Evolutionary conservation across 306 rosid species (phyloP), one percentile per base, ranked within the genome.

Genomic region (Acacia confusa): DNA sequence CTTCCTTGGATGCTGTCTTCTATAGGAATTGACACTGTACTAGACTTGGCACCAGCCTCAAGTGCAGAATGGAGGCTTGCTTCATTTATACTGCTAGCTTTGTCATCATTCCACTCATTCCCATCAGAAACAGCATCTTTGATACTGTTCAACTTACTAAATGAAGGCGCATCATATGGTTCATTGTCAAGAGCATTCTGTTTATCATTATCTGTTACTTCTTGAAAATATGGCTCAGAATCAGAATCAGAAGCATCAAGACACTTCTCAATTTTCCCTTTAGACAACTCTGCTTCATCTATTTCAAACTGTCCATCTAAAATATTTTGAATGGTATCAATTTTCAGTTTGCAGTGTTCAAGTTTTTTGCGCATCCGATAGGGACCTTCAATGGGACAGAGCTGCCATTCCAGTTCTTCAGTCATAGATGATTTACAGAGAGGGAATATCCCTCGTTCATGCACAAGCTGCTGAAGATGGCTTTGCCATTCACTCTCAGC

Each of bases 401-500:
- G 99, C 81, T 96, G 92, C 97, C 99, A 96, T 79, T 92, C 97
- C 65, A 90, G 88, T 77, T 91, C 99, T 78, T 85, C 94, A 2
- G 77, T 74, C 66, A 68, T 81, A 64, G 91, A 81, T 75, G 94
- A 86, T 84, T 89, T 91, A 69, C 80, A 80, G 76, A 92, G 83
- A n/a, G 97, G 97, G 79, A 96, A 91, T 82, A 96, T 94, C 72
- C 99, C 97, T 1, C 99, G 93, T 82, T 96, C 98, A 84, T 96
- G 99, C 70, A 96, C 94, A 88, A 96, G 99, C 79, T 96, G 92
- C 81, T 96, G 97, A 45, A 96, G 95, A 92, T 91, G 97, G 81
- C 90, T 88, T 84, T 93, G 94, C 99, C 99, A 96, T 88, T 88
- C 97, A 61, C 99, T 96, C 92, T 96, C 99, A 72, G 99, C 99